Conservation (phyloP, 768 basidiomycete species). For the Rhizopogon vinicolor region DNA sequence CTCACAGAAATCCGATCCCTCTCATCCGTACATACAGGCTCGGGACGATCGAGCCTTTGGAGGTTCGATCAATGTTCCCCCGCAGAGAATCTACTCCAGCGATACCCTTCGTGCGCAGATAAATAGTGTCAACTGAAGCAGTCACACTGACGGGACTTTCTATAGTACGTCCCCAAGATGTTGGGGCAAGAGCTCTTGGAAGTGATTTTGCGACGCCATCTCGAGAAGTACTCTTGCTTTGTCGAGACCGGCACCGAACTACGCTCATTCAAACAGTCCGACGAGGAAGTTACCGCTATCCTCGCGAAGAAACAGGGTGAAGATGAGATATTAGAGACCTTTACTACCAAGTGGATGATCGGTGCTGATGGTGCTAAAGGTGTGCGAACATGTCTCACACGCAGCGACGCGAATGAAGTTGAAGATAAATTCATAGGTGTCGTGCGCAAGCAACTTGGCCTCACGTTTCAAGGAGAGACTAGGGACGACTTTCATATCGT, state of each 20-base stretch:
- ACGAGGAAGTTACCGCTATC: constrained; percentile 24
- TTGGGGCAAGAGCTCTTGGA: constrained; percentile 20
- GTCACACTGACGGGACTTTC: background rate
- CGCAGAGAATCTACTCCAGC: constrained; percentile 9
- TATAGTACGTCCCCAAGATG: background rate
- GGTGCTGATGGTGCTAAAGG: constrained; percentile 11
- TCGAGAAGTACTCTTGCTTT: constrained; percentile 8
- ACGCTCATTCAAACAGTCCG: constrained; percentile 25
- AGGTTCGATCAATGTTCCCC: constrained; percentile 13
- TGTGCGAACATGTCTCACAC: background rate
- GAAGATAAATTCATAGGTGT: background rate
- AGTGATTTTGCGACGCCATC: constrained; percentile 1
- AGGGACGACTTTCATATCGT: constrained; percentile 22
- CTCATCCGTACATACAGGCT: constrained; percentile 29
- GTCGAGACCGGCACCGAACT: constrained; percentile 34
- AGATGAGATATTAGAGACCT: constrained; percentile 4
- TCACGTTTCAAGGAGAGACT: constrained; percentile 23
- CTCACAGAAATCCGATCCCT: constrained; percentile 16
- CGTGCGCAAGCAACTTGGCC: constrained; percentile 2
- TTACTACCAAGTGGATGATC: background rate
- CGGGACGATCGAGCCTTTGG: background rate
- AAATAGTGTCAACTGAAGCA: constrained; percentile 18
- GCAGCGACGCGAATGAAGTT: background rate
- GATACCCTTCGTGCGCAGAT: constrained; percentile 4
- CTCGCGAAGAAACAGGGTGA: constrained; percentile 1